These are phyloP conservation scores for Adansonia grandidieri DNA, from an alignment of 441 rosid species.

Conservation along the genomic window DNA sequence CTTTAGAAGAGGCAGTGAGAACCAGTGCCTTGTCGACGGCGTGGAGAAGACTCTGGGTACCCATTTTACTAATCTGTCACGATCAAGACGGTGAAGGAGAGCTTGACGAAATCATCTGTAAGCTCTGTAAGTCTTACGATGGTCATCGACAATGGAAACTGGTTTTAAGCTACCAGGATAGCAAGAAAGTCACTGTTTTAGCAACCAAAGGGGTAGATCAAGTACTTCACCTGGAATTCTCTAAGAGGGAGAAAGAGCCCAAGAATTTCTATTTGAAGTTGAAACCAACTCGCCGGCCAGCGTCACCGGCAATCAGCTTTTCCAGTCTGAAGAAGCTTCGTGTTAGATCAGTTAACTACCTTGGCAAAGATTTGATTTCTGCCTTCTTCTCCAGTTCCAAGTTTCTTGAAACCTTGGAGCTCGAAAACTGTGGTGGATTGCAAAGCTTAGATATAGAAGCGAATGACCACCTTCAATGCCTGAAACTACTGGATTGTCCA, in stretches of 20 bases:
- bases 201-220: too few relatives aligned
- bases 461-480: background rate
- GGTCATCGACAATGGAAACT: too few relatives aligned
- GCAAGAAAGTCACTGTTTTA: too few relatives aligned
- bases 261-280: background rate
- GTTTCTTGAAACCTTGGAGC: constrained; percentile 9
- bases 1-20: too few relatives aligned
- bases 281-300: too few relatives aligned
- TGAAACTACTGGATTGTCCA: background rate
- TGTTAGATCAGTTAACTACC: constrained; percentile 5
- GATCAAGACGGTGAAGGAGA: too few relatives aligned
- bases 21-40: too few relatives aligned
- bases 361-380: constrained; percentile 8
- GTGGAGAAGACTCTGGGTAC: too few relatives aligned
- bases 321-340: background rate
- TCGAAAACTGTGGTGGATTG: constrained; percentile 8
- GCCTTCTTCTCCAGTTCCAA: background rate
- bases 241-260: background rate
- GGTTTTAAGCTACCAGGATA: too few relatives aligned
- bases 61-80: too few relatives aligned
- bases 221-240: background rate
- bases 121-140: too few relatives aligned
- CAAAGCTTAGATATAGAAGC: constrained; percentile 10
- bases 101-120: too few relatives aligned
- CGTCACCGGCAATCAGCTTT: background rate